Evolutionary conservation across 75 land plant species (phyloP), one percentile per base, ranked within the genome.

Genomic region (Picea glauca): DNA sequence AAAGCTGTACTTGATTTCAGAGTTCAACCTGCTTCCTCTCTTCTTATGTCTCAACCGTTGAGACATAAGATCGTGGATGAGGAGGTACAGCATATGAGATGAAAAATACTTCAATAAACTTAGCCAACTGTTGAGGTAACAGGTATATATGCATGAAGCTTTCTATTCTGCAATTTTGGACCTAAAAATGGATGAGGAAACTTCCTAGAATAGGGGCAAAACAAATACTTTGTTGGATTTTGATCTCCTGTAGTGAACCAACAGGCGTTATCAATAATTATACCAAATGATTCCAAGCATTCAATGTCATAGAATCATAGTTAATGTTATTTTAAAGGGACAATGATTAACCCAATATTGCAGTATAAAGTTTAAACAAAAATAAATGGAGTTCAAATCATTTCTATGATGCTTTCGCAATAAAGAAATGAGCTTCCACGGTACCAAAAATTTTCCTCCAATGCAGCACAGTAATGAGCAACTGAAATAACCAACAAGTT

Each of bases 401-500:
- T 9, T 50, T 50, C 12, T 50, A 9, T 50, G 56, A 1, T 50
- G 56, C 20, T 38, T 70, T 70, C 11, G 7, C 50, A 70, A 70
- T 40, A 40, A 70, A 70, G 3, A 43, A 43, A 70, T 43, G 54
- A 43, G 26, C 21, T 43, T n/a, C 32, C n/a, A 70, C 3, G 11
- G 74, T 20, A 43, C 46, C 13, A 43, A 70, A 38, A 40, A 13
- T 20, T 70, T 5, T 40, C 4, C 74, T 20, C 6, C n/a, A 40
- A 2, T 43, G 43, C 17, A 20, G 50, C 43, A 35, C 54, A 70
- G n/a, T 18, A 43, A 21, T 1, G 43, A 70, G 11, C 18, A 35
- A 70, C 40, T 2, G 12, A 70, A 70, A 40, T 43, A 13, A 70
- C 11, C 74, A 70, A 43, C 74, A 70, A 43, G n/a, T 68, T 70